Percentiles rank a stretch among this genome's conserved stretches.
These are phyloP conservation scores for Phytopythium litorale DNA, from an alignment of 352 stramenopile species.

Conservation along the genomic window DNA sequence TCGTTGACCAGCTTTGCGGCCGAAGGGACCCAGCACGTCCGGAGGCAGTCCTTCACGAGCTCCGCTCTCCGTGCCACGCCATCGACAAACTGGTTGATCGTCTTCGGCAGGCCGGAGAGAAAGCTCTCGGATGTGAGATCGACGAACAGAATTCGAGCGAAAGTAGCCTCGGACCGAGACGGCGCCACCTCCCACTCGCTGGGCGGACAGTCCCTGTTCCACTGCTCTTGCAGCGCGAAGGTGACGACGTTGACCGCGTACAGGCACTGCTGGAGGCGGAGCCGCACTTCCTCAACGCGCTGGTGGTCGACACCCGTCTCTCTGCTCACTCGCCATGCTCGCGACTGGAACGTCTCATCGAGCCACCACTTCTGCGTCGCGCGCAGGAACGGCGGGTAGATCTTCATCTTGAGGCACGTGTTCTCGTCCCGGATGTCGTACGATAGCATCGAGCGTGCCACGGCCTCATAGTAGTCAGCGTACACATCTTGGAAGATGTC, in stretches of 20 bases:
- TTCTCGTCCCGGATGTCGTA: constrained; percentile 86
- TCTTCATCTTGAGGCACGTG: constrained; percentile 65
- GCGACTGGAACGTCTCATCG: constrained; percentile 63
- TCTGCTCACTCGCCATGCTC: constrained; percentile 78
- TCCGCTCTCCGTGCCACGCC: constrained; percentile 73
- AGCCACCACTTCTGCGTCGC: constrained; percentile 87
- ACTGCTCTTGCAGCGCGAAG: constrained; percentile 86
- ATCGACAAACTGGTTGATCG: constrained; percentile 83
- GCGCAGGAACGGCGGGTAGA: constrained; percentile 77
- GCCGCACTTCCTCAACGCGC: constrained; percentile 34
- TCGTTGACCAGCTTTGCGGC: constrained; percentile 71
- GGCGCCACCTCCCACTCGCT: constrained; percentile 69
- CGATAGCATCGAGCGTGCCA: constrained; percentile 79
- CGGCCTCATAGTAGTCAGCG: constrained; percentile 68
- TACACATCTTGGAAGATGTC: constrained; percentile 79
- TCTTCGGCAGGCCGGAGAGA: constrained; percentile 60
- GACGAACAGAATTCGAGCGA: constrained; percentile 79
- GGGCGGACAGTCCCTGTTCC: constrained; percentile 68
- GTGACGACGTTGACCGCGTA: constrained; percentile 81
- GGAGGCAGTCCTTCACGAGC: constrained; percentile 82
- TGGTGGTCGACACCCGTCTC: constrained; percentile 64
- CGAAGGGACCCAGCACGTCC: constrained; percentile 76
- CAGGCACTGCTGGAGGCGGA: constrained; percentile 44
- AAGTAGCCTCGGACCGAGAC: constrained; percentile 27
- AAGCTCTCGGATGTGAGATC: constrained; percentile 73